A percentile compares a stretch with the other conserved stretches of the same genome.
These are phyloP conservation scores for Phytomonas francai DNA, from an alignment of 208 protist species.

Conservation along the genomic window DNA sequence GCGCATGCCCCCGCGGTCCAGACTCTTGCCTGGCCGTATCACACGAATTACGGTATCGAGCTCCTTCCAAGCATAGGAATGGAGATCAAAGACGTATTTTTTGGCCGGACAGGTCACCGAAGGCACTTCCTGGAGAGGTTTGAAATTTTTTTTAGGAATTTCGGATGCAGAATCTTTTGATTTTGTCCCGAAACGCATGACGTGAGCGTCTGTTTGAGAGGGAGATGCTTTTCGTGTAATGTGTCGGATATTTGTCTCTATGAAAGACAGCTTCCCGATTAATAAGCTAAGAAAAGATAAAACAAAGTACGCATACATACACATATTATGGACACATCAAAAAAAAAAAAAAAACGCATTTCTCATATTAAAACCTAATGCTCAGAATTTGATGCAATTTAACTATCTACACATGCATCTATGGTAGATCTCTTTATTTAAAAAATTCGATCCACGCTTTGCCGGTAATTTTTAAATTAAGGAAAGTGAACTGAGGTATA, in stretches of 20 bases:
- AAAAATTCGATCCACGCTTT: not conserved
- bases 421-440: not conserved
- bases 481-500: too few relatives aligned
- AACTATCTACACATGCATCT: not conserved
- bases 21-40: slow-evolving; percentile 27
- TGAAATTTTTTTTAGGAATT: not conserved
- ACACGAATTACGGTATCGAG: slow-evolving; percentile 51
- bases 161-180: too few relatives aligned
- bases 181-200: too few relatives aligned
- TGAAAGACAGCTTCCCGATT: not conserved
- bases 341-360: slow-evolving; percentile 15
- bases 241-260: not conserved
- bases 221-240: not conserved
- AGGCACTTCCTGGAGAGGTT: slow-evolving; percentile 14
- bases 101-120: slow-evolving; percentile 43
- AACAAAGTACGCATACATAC: slow-evolving; percentile 8
- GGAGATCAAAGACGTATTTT: slow-evolving; percentile 72
- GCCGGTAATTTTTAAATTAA: too few relatives aligned
- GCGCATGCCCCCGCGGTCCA: slow-evolving; percentile 75
- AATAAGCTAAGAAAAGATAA: slow-evolving; percentile 1
- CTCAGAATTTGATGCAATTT: not conserved
- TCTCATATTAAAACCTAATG: slow-evolving; percentile 2
- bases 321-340: not conserved
- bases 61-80: slow-evolving; percentile 51
- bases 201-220: too few relatives aligned